phyloP scores from a whole-genome alignment of 169 alveolate genomes.

The Cryptosporidium felis region DNA sequence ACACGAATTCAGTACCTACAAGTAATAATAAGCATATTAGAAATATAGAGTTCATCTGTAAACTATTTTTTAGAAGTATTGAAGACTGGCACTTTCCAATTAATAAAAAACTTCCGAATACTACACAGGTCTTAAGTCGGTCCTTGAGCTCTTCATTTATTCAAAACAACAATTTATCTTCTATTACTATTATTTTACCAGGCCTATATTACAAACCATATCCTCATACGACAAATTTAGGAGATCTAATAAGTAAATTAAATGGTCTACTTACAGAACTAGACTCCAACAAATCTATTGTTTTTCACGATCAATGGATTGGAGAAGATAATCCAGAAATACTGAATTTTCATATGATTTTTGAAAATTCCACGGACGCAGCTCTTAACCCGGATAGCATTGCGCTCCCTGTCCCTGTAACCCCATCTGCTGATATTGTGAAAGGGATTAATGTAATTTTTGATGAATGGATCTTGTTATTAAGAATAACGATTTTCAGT shows the following conservation, averaged over 20 bases:
- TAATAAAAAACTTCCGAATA: conserved; percentile 1
- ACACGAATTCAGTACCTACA: not conserved
- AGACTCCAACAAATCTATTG: not conserved
- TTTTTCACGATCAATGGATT: conserved; percentile 23
- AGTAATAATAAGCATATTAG: not conserved
- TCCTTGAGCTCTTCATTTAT: not conserved
- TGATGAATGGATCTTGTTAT: conserved; percentile 63
- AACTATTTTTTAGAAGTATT: conserved; percentile 52
- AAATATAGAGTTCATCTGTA: conserved; percentile 22
- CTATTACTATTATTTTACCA: conserved; percentile 25
- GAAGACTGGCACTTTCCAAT: conserved; percentile 69
- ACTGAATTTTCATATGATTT: conserved; percentile 13
- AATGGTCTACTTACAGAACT: conserved; percentile 3
- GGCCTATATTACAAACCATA: conserved; percentile 53
- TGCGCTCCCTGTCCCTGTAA: conserved; percentile 16
- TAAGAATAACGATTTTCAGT: conserved; percentile 58
- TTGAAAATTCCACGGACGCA: not conserved
- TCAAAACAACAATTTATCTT: not conserved
- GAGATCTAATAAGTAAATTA: conserved; percentile 21
- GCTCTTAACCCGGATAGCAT: not conserved
- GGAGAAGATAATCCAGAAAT: conserved; percentile 48
- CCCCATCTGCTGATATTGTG: not conserved
- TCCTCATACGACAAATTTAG: conserved; percentile 22
- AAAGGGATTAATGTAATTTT: conserved; percentile 29
- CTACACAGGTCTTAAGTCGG: conserved; percentile 16